Conservation (phyloP, 108 stramenopile genomes). For the Nitzschia sp. region DNA sequence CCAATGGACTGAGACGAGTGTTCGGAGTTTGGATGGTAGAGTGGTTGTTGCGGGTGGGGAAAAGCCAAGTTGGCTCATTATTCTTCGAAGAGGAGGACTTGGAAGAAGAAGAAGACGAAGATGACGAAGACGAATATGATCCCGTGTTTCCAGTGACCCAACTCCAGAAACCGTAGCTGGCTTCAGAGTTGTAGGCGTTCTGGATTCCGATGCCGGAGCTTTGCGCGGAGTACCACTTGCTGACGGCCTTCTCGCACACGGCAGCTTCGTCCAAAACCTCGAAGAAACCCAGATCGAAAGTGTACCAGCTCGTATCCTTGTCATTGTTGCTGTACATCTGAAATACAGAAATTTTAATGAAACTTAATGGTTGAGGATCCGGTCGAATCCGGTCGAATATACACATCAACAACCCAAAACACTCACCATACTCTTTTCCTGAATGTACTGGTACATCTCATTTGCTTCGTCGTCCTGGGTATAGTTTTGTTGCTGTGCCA, state of each 20-base stretch:
- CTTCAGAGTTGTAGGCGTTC: background rate
- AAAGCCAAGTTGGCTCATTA: background rate
- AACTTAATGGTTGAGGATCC: too few relatives aligned
- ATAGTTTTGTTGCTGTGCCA: background rate
- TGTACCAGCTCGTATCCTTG: constrained; percentile 13
- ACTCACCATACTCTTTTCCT: constrained; percentile 9
- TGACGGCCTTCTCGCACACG: background rate
- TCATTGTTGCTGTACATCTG: constrained; percentile 15
- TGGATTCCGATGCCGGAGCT: background rate
- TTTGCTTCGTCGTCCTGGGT: background rate
- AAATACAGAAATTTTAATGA: background rate
- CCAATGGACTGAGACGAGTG: constrained; percentile 9
- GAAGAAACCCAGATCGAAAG: constrained; percentile 1
- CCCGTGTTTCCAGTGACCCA: constrained; percentile 2
- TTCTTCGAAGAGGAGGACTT: background rate
- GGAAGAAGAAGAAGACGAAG: background rate
- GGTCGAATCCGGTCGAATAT: too few relatives aligned
- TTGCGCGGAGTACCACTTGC: constrained; percentile 1
- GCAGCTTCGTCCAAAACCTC: constrained; percentile 12
- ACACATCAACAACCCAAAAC: too few relatives aligned
- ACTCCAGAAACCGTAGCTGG: constrained; percentile 9
- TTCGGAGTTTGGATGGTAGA: background rate
- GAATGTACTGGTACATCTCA: constrained; percentile 16
- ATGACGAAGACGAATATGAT: background rate
- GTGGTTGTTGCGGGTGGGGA: constrained; percentile 12